Conservation (phyloP, 805 yeast genomes). For the Crinitomyces ghanaensis region DNA sequence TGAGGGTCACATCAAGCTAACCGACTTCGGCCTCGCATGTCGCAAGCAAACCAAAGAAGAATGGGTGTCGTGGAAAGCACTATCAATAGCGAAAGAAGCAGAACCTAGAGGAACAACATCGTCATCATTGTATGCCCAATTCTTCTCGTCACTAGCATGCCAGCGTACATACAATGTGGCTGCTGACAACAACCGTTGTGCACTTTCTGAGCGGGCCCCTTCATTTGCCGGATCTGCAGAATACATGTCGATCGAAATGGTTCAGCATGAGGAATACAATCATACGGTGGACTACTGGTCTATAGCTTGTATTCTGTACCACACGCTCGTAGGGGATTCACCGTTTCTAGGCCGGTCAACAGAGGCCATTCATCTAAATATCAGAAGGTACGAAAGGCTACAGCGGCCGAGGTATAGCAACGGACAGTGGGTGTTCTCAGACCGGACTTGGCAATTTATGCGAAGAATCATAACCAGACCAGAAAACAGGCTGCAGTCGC, state of each 20-base stretch:
- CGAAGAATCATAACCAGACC: not conserved
- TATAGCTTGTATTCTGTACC: too few species aligned
- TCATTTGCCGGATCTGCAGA: not conserved
- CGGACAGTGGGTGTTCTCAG: too few species aligned
- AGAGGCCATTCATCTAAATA: too few species aligned
- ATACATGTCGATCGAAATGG: not conserved
- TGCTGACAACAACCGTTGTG: constrained; percentile 55
- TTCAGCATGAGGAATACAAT: not conserved
- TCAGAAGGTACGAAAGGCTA: too few species aligned
- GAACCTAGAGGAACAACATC: not conserved
- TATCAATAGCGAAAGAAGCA: not conserved
- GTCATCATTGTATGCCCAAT: too few species aligned
- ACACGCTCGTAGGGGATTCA: not conserved
- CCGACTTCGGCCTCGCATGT: constrained; percentile 1
- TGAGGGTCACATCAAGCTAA: not conserved
- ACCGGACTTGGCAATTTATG: not conserved
- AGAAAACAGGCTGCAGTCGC: too few species aligned
- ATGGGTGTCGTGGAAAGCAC: not conserved
- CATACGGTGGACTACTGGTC: too few species aligned
- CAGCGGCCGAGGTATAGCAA: too few species aligned
- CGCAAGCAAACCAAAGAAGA: not conserved
- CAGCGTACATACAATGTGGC: constrained; percentile 73
- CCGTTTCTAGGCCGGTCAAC: too few species aligned
- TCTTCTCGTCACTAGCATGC: too few species aligned
- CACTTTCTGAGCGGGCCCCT: too few species aligned